These are phyloP conservation scores for Pythium rhizo-oryzae DNA, from an alignment of 352 stramenopile species.

Conservation along the genomic window DNA sequence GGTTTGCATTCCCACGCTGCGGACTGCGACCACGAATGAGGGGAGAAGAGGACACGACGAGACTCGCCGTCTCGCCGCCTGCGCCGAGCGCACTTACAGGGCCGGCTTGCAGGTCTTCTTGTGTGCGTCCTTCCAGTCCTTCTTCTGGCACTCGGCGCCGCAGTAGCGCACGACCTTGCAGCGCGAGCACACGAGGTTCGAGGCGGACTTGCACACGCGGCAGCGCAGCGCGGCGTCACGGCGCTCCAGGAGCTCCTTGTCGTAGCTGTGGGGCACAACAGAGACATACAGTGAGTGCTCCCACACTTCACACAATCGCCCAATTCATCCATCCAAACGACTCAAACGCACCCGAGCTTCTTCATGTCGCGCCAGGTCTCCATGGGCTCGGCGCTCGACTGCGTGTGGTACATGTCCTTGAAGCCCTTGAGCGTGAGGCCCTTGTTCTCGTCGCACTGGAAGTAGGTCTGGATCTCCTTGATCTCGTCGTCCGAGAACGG, in stretches of 20 bases:
- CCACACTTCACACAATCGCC: slow-evolving; percentile 2
- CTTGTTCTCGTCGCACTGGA: slow-evolving; percentile 92
- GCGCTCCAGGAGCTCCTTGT: slow-evolving; percentile 75
- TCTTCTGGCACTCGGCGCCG: slow-evolving; percentile 85
- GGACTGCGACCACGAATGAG: too few relatives aligned
- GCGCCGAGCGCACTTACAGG: slow-evolving; percentile 26
- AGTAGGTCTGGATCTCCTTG: slow-evolving; percentile 92
- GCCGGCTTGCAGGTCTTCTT: slow-evolving; percentile 86
- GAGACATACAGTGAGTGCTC: not conserved
- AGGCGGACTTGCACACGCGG: slow-evolving; percentile 79
- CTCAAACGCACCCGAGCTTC: slow-evolving; percentile 72
- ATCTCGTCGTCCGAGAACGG: slow-evolving; percentile 89
- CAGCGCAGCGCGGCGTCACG: slow-evolving; percentile 72
- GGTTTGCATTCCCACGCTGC: too few relatives aligned
- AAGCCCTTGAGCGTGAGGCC: slow-evolving; percentile 88
- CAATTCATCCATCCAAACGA: too few relatives aligned
- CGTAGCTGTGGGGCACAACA: slow-evolving; percentile 39
- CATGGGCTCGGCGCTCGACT: slow-evolving; percentile 87
- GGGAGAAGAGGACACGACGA: too few relatives aligned
- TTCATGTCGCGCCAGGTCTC: slow-evolving; percentile 91
- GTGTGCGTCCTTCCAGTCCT: slow-evolving; percentile 87
- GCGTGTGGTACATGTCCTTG: slow-evolving; percentile 92
- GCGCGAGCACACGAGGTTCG: slow-evolving; percentile 83
- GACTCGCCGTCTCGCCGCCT: too few relatives aligned
- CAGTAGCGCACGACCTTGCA: slow-evolving; percentile 90